Percentiles rank a stretch among this genome's conserved stretches.
These are phyloP conservation scores for Solanum dulcamara DNA, from an alignment of 257 asterid genomes.

Conservation along the genomic window DNA sequence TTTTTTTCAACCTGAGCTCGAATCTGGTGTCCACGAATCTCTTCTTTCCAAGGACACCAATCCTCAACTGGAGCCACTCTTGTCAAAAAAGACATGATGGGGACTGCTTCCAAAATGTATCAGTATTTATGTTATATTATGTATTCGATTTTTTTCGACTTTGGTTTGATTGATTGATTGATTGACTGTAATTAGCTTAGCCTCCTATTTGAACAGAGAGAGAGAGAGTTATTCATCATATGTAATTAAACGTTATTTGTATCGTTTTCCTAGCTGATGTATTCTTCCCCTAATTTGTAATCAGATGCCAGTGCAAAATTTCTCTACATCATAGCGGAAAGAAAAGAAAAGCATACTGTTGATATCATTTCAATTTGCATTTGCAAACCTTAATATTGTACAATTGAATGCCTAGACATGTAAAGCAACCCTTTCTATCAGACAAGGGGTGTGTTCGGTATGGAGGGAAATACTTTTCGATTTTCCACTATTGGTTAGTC, in stretches of 20 bases:
- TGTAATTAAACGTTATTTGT: background rate
- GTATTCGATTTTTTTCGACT: background rate
- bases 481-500: background rate
- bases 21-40: constrained; percentile 37
- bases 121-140: background rate
- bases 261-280: background rate
- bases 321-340: background rate
- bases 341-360: background rate
- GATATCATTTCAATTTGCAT: background rate
- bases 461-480: background rate
- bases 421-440: background rate
- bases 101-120: background rate
- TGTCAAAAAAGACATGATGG: constrained; percentile 34
- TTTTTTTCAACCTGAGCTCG: constrained; percentile 37
- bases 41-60: constrained; percentile 12
- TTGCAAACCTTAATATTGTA: background rate
- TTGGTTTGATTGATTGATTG: background rate
- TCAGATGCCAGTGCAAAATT: background rate
- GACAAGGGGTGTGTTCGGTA: background rate
- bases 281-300: background rate
- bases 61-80: constrained; percentile 52
- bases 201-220: background rate
- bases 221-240: background rate
- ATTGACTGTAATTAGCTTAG: background rate
- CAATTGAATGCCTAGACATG: background rate